A percentile compares a stretch with the other conserved stretches of the same genome.
Conservation (phyloP, 2,329 filamentous ascomycete genomes). For the Scleromitrula shiraiana region DNA sequence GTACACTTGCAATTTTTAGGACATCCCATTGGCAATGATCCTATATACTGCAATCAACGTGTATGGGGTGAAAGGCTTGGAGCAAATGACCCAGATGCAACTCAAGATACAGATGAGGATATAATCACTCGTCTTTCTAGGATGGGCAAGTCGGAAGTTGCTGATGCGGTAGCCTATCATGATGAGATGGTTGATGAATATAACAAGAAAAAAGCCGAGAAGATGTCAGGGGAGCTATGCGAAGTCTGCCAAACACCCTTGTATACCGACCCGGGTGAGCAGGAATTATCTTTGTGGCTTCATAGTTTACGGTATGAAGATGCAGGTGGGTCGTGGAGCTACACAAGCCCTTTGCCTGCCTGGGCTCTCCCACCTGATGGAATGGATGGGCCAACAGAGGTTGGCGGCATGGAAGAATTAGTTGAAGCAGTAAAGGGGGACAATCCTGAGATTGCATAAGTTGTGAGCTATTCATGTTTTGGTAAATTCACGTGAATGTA, state of each 20-base stretch:
- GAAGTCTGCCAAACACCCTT: slow-evolving; percentile 76
- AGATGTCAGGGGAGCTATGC: slow-evolving; percentile 80
- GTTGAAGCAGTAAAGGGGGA: slow-evolving; percentile 39
- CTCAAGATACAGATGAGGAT: slow-evolving; percentile 72
- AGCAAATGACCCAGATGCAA: slow-evolving; percentile 54
- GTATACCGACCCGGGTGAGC: slow-evolving; percentile 83
- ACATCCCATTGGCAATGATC: slow-evolving; percentile 93
- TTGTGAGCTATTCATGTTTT: background rate
- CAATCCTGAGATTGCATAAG: slow-evolving; percentile 28
- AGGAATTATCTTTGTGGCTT: slow-evolving; percentile 89
- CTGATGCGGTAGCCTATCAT: slow-evolving; percentile 85
- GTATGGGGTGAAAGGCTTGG: slow-evolving; percentile 84
- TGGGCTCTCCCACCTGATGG: slow-evolving; percentile 75
- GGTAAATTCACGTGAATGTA: background rate
- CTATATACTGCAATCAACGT: slow-evolving; percentile 89
- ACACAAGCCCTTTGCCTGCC: slow-evolving; percentile 71
- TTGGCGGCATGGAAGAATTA: slow-evolving; percentile 52
- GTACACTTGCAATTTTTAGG: slow-evolving; percentile 93
- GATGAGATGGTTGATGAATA: slow-evolving; percentile 90
- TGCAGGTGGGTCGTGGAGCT: slow-evolving; percentile 74
- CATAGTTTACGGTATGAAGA: slow-evolving; percentile 90
- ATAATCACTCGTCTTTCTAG: slow-evolving; percentile 76
- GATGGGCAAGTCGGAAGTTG: slow-evolving; percentile 92
- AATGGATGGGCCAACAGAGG: slow-evolving; percentile 55
- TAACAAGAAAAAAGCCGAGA: slow-evolving; percentile 84